Evolutionary conservation across 2,329 filamentous ascomycete genomes (phyloP).

Genomic region (Aspergillus bombycis): DNA sequence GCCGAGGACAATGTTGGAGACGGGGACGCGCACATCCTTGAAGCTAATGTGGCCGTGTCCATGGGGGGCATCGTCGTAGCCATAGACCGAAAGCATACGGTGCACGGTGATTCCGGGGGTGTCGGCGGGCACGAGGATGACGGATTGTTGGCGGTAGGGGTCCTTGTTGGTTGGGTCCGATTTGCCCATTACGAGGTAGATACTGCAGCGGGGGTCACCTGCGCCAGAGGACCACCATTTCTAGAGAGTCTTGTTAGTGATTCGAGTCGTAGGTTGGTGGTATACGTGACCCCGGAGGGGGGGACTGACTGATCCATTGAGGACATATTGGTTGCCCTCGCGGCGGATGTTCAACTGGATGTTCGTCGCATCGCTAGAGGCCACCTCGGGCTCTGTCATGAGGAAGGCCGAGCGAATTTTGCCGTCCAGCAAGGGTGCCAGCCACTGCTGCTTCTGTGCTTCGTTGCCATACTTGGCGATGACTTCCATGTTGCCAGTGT

Average conservation of each 20-base stretch:
- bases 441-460: slow-evolving; percentile 81
- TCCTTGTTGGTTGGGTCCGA: slow-evolving; percentile 74
- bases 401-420: slow-evolving; percentile 87
- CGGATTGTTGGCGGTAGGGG: slow-evolving; percentile 87
- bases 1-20: slow-evolving; percentile 81
- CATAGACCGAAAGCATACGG: slow-evolving; percentile 91
- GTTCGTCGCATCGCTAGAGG: slow-evolving; percentile 89
- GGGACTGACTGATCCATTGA: slow-evolving; percentile 75
- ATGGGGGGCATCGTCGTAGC: slow-evolving; percentile 97
- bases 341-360: slow-evolving; percentile 80
- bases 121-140: slow-evolving; percentile 81
- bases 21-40: slow-evolving; percentile 85
- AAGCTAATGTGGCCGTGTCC: slow-evolving; percentile 94
- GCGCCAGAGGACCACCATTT: slow-evolving; percentile 99
- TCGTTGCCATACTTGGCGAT: slow-evolving; percentile 88
- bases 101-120: slow-evolving; percentile 88
- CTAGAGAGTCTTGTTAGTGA: slow-evolving; percentile 45
- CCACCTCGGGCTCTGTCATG: slow-evolving; percentile 90
- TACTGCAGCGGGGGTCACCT: slow-evolving; percentile 85
- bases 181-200: slow-evolving; percentile 98
- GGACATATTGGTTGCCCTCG: slow-evolving; percentile 84
- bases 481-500: slow-evolving; percentile 96
- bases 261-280: background rate
- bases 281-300: background rate
- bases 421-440: slow-evolving; percentile 78